A percentile compares a stretch with the other conserved stretches of the same genome.
These are phyloP conservation scores for Cladorrhinum sp. DNA, from an alignment of 2,329 filamentous ascomycete species.

Conservation along the genomic window DNA sequence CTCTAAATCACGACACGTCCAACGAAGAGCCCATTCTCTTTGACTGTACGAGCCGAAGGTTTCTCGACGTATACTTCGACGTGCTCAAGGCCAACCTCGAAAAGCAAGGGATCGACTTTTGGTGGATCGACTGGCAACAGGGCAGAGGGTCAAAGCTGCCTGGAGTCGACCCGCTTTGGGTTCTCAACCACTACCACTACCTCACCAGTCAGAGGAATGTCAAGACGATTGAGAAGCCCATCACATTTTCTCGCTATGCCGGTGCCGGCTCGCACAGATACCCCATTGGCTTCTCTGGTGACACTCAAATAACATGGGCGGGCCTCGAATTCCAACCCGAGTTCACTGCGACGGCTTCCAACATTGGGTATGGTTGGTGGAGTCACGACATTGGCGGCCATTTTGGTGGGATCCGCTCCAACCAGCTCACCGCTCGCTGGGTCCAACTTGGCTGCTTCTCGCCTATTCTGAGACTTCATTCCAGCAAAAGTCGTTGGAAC, in stretches of 20 bases:
- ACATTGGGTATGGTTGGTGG: constrained; percentile 68
- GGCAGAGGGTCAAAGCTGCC: constrained; percentile 52
- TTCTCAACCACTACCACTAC: constrained; percentile 64
- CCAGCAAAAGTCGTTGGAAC: constrained; percentile 54
- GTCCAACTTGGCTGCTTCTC: constrained; percentile 60
- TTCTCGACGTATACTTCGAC: constrained; percentile 57
- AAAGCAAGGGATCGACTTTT: constrained; percentile 57
- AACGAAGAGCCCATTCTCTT: constrained; percentile 52
- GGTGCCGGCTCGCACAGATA: constrained; percentile 63
- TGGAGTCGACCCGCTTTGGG: constrained; percentile 61
- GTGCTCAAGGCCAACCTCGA: constrained; percentile 56
- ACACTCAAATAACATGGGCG: constrained; percentile 57
- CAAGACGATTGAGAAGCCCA: constrained; percentile 35
- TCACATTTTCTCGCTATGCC: constrained; percentile 61
- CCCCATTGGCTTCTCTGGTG: constrained; percentile 63
- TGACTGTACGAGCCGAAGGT: constrained; percentile 51
- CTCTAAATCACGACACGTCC: constrained; percentile 48
- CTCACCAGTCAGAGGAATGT: constrained; percentile 46
- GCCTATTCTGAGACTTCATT: constrained; percentile 60
- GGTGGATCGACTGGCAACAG: constrained; percentile 69
- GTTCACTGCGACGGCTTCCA: constrained; percentile 63
- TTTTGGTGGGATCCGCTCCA: constrained; percentile 52
- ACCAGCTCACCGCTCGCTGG: constrained; percentile 59
- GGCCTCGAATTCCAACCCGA: constrained; percentile 63
- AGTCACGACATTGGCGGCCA: constrained; percentile 67